Evolutionary conservation across 306 rosid genomes (phyloP), one percentile per base, ranked within the genome.

Genomic region (Canavalia gladiata): DNA sequence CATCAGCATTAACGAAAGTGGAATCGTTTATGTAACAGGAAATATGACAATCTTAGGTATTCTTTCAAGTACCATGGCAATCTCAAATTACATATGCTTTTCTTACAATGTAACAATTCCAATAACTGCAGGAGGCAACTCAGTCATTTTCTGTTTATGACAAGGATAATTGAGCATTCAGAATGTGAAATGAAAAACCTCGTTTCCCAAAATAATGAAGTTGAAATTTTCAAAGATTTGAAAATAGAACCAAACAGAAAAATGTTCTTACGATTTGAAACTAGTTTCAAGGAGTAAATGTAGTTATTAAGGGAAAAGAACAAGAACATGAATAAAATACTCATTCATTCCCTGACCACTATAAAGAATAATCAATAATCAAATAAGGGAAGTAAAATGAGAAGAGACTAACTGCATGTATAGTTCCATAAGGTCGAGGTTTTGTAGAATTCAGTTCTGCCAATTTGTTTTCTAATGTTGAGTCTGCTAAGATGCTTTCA

Each of bases 381-480:
- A 72, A 69, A 50, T 57, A 54, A 64, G 42, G 62, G 37, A 75
- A 70, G 41, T 81, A 59, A 31, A 73, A 78, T 29, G 65, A 68
- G 71, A 42, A 78, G 76, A 74, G 73, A 77, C 83, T 66, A 77
- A 88, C 89, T 43, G 89, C 91, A 66, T 84, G 85, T 76, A 88
- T 3, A 71, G 91, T 84, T 74, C 89, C 91, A 79, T 51, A 86
- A 33, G 89, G 88, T 18, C 30, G 79, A 41, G 89, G 85, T 72
- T 86, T 84, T 34, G 12, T 68, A 45, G 91, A 81, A 59, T 82
- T 85, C 66, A 88, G 79, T 72, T 72, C 80, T 51, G 75, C 83
- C 63, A 88, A 75, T 72, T 84, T 79, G 62, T 82, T 84, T 82
- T 67, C 79, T 63, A 88, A 71, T 65, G 71, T 49, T 30, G 88